Conservation (phyloP, 2,329 filamentous ascomycete species). For the Fusarium humuli region DNA sequence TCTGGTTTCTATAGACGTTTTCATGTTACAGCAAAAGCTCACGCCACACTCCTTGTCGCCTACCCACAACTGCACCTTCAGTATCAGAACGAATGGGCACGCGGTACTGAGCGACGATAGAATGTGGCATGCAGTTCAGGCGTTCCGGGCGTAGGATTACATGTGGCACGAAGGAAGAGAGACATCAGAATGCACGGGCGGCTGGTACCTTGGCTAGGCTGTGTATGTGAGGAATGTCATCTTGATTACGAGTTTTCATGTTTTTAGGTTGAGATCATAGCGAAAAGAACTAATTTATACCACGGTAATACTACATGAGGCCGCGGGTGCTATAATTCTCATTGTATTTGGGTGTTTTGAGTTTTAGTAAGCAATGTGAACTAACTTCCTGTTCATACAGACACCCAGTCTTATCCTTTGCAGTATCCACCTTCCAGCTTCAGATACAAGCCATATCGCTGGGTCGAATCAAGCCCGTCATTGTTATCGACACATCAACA, state of each 20-base stretch:
- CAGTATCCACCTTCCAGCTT: not conserved
- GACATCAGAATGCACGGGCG: conserved; percentile 11
- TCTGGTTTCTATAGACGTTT: conserved; percentile 25
- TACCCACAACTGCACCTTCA: conserved; percentile 2
- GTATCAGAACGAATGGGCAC: conserved; percentile 3
- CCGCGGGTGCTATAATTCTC: not conserved
- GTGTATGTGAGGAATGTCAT: conserved; percentile 10
- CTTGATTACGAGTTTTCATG: conserved; percentile 29
- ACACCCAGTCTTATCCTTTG: too few species aligned
- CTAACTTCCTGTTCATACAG: not conserved
- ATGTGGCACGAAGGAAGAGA: conserved; percentile 22
- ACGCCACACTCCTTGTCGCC: conserved; percentile 15
- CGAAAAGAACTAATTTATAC: conserved; percentile 34
- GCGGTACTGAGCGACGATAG: conserved; percentile 33
- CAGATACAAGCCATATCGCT: not conserved
- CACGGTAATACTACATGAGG: not conserved
- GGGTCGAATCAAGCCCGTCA: too few species aligned
- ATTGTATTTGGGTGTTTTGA: not conserved
- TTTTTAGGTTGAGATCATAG: conserved; percentile 34
- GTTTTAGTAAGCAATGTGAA: not conserved
- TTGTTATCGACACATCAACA: too few species aligned
- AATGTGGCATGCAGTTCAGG: conserved; percentile 42
- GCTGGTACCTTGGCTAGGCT: conserved; percentile 5
- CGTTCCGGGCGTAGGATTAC: conserved; percentile 46
- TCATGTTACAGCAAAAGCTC: conserved; percentile 31